Percentiles rank a stretch among this genome's conserved stretches.
These are phyloP conservation scores for Ceratobasidium sp. DNA, from an alignment of 1,284 basidiomycete genomes.

Conservation along the genomic window DNA sequence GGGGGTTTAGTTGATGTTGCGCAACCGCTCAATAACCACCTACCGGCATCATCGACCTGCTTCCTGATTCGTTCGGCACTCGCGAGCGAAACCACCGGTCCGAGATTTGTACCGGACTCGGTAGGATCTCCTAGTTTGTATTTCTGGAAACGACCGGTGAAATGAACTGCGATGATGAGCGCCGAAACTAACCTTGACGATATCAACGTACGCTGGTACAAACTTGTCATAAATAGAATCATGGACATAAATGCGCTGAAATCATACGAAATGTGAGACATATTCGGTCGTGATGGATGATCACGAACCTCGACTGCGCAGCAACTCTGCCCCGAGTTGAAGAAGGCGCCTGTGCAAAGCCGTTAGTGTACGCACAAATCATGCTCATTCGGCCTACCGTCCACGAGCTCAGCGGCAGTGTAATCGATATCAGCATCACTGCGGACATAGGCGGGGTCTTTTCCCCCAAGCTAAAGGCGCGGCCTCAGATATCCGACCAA, in stretches of 20 bases:
- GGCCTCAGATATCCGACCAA: not conserved
- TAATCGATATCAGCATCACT: conserved; percentile 87
- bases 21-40: conserved; percentile 51
- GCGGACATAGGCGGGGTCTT: conserved; percentile 95
- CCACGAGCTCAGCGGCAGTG: conserved; percentile 87
- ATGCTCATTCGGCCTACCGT: conserved; percentile 67
- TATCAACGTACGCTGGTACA: conserved; percentile 78
- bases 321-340: conserved; percentile 95
- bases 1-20: not conserved
- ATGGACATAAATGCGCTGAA: conserved; percentile 93
- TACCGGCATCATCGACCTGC: conserved; percentile 87
- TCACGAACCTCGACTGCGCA: conserved; percentile 80
- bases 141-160: conserved; percentile 59
- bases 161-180: not conserved
- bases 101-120: conserved; percentile 78
- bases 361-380: conserved; percentile 1
- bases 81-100: conserved; percentile 90
- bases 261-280: not conserved
- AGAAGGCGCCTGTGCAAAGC: conserved; percentile 77
- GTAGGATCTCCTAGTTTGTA: conserved; percentile 92
- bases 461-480: conserved; percentile 84
- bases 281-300: not conserved
- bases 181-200: conserved; percentile 71
- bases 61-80: conserved; percentile 86
- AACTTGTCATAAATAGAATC: conserved; percentile 85